Evolutionary conservation across 2,329 filamentous ascomycete species (phyloP), one percentile per base, ranked within the genome.

Genomic region (Aspergillus fumigatiaffinis): DNA sequence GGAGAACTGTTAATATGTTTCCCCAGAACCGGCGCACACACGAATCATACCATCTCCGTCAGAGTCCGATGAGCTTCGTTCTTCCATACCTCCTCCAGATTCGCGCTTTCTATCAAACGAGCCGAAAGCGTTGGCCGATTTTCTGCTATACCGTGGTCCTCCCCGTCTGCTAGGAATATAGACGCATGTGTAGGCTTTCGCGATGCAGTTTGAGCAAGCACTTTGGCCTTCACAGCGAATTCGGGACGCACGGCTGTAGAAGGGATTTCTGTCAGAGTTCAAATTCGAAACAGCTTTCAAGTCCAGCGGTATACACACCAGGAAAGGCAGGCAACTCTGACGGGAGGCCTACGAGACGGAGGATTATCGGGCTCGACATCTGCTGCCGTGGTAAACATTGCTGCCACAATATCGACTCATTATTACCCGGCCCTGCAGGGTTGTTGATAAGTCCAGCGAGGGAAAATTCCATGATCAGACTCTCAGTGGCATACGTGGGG

Each of bases 301-400:
- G 32, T 38, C 32, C 14, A 38, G 32, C 5, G 14, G 14, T 38
- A 38, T 50, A 71, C 76, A 58, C 75, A 81, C 79, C 79, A 82
- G 53, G 79, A 75, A 56, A 82, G 72, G 62, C 80, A 82, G 23
- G 80, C 80, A 52, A 79, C 72, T 66, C 82, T 82, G 28, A 81
- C 79, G 1, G 80, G 80, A 51, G 79, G 80, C 25, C 65, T 57
- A 44, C 52, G 35, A 60, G 55, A 23, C 52, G 56, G 23, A 50
- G 53, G 8, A 41, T 25, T 10, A 26, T 42, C 4, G 51, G 48
- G 25, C 48, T 49, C 12, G 41, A 10, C 47, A 54, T 50, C 32
- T 46, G 25, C 29, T 47, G 3, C 50, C 46, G 8, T 38, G 32
- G 14, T 46, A 14, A 9, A 23, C 46, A 46, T 46, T 12, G 26